A percentile compares a stretch with the other conserved stretches of the same genome.
phyloP scores from a whole-genome alignment of 164 flowering plant genomes.

The Dillenia turbinata region DNA sequence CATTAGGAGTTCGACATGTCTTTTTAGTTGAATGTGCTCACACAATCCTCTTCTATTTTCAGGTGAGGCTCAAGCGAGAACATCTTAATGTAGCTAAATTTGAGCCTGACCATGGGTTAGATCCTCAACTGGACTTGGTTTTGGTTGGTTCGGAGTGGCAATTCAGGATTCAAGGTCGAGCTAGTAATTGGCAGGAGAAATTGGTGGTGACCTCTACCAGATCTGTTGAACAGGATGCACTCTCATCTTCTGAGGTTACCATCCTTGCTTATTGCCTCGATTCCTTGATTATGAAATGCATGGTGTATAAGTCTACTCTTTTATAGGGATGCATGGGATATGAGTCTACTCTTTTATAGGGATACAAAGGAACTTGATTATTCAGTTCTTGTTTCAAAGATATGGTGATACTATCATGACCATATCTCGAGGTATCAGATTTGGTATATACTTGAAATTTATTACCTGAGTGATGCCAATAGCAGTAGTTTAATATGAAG shows the following conservation, averaged over 20 bases:
- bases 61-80: conserved; percentile 94
- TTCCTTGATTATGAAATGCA: not conserved
- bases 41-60: conserved; percentile 16
- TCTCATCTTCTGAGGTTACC: conserved; percentile 84
- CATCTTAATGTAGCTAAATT: conserved; percentile 92
- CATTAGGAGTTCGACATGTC: not conserved
- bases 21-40: conserved; percentile 10
- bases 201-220: conserved; percentile 94
- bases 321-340: too few species aligned
- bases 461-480: too few species aligned
- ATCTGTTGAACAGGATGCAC: conserved; percentile 92
- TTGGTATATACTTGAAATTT: too few species aligned
- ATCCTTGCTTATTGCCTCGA: not conserved
- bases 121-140: conserved; percentile 88
- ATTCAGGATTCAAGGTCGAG: conserved; percentile 92
- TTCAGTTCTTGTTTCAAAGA: too few species aligned
- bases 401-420: too few species aligned
- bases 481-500: too few species aligned
- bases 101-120: conserved; percentile 93
- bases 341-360: too few species aligned
- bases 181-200: conserved; percentile 97
- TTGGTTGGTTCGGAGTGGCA: conserved; percentile 99
- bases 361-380: too few species aligned
- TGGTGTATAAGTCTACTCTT: too few species aligned
- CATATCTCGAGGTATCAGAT: too few species aligned